A percentile compares a stretch with the other conserved stretches of the same genome.
Conservation (phyloP, 2,329 filamentous ascomycete species). For the Diaporthe sp. region DNA sequence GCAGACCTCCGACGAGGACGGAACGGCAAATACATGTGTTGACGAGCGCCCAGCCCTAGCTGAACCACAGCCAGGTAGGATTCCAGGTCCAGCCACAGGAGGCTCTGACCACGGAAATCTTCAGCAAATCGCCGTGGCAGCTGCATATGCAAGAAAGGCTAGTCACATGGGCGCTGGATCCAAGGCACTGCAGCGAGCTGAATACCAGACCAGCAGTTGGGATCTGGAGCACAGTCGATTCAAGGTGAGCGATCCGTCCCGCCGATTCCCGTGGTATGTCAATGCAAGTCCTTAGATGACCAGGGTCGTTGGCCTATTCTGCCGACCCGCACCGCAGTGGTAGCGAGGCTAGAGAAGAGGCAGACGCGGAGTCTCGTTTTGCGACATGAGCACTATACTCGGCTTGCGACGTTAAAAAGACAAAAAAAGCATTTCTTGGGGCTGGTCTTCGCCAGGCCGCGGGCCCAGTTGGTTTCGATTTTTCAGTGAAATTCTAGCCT, state of each 20-base stretch:
- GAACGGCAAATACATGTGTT: slow-evolving; percentile 1
- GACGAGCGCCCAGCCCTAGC: slow-evolving; percentile 4
- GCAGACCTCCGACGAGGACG: background rate
- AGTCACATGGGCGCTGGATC: slow-evolving; percentile 19
- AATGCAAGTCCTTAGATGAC: slow-evolving; percentile 34
- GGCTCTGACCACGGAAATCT: slow-evolving; percentile 27
- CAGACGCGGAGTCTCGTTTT: slow-evolving; percentile 32
- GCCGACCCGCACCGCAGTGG: slow-evolving; percentile 28
- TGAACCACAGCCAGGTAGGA: slow-evolving; percentile 9
- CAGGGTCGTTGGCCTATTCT: slow-evolving; percentile 17
- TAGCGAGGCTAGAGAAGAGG: slow-evolving; percentile 32
- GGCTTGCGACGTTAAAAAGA: slow-evolving; percentile 25
- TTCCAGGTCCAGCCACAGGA: slow-evolving; percentile 27
- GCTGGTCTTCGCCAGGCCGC: background rate
- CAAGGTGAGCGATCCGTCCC: slow-evolving; percentile 39
- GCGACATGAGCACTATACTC: slow-evolving; percentile 28
- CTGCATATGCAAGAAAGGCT: slow-evolving; percentile 35
- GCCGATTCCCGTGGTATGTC: slow-evolving; percentile 34
- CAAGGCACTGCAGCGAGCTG: slow-evolving; percentile 23
- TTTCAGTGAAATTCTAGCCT: slow-evolving; percentile 17
- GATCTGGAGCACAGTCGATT: slow-evolving; percentile 32
- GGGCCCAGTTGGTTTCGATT: background rate
- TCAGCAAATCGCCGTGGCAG: slow-evolving; percentile 29
- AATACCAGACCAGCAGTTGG: slow-evolving; percentile 17
- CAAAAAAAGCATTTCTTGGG: slow-evolving; percentile 11